These are phyloP conservation scores for Xylaria sp. DNA, from an alignment of 495 filamentous ascomycete genomes.

Conservation along the genomic window DNA sequence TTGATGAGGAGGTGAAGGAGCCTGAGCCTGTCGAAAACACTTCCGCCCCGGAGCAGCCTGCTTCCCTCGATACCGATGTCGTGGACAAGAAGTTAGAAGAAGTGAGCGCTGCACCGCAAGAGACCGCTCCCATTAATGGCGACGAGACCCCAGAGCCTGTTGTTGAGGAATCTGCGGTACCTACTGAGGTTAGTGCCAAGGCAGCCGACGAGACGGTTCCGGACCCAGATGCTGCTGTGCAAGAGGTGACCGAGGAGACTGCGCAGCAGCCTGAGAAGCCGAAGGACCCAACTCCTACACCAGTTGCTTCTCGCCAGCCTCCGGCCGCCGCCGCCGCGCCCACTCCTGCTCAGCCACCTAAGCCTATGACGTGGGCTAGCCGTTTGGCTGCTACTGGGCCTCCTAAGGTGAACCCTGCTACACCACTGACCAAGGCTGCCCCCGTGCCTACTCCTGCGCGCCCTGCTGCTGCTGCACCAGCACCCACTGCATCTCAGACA, in stretches of 20 bases:
- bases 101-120: slow-evolving; percentile 41
- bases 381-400: slow-evolving; percentile 61
- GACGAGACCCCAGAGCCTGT: slow-evolving; percentile 46
- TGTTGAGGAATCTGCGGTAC: slow-evolving; percentile 54
- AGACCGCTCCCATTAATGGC: slow-evolving; percentile 45
- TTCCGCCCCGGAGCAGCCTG: slow-evolving; percentile 47
- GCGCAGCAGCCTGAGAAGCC: slow-evolving; percentile 62
- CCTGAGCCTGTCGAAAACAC: slow-evolving; percentile 49
- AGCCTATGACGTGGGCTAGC: slow-evolving; percentile 90
- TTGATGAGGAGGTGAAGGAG: slow-evolving; percentile 50
- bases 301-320: slow-evolving; percentile 53
- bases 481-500: slow-evolving; percentile 39
- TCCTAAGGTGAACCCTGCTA: slow-evolving; percentile 49
- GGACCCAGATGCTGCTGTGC: slow-evolving; percentile 46
- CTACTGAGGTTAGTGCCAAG: slow-evolving; percentile 56
- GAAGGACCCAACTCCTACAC: slow-evolving; percentile 65
- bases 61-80: slow-evolving; percentile 51
- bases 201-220: slow-evolving; percentile 49
- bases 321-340: slow-evolving; percentile 46
- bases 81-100: slow-evolving; percentile 60
- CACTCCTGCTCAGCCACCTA: slow-evolving; percentile 50
- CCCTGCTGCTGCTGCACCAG: slow-evolving; percentile 36
- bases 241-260: slow-evolving; percentile 57
- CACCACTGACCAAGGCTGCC: slow-evolving; percentile 55
- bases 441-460: slow-evolving; percentile 48